Evolutionary conservation across 345 rosid species (phyloP).

Genomic region (Eucalyptus tenuipes): DNA sequence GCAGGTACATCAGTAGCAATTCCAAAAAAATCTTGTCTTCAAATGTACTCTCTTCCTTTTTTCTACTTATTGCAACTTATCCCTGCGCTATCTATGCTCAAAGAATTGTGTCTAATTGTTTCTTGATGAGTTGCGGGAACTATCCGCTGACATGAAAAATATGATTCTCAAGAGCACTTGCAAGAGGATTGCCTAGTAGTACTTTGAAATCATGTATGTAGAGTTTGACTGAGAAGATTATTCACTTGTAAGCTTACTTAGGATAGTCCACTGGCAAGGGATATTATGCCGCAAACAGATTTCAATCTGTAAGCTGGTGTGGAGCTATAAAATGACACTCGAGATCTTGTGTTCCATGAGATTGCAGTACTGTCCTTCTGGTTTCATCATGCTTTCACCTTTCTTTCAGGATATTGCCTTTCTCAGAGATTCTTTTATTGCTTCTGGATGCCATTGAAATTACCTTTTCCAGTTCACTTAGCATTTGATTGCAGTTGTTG

Average conservation of each 20-base stretch:
- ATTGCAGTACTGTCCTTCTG: neutral
- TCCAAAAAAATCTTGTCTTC: neutral
- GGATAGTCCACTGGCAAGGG: neutral
- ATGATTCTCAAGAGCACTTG: neutral
- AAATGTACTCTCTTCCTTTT: neutral
- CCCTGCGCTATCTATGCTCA: neutral
- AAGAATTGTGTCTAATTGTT: neutral
- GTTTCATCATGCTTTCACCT: neutral
- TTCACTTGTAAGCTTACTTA: neutral
- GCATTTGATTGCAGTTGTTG: neutral
- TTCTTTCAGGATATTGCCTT: neutral
- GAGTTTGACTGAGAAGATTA: neutral
- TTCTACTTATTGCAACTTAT: neutral
- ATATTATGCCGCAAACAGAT: neutral
- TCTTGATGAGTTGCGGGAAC: neutral
- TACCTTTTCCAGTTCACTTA: neutral
- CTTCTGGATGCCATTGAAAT: neutral
- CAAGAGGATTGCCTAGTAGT: neutral
- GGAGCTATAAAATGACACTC: neutral
- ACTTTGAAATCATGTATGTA: neutral
- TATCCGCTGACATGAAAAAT: neutral
- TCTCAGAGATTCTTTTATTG: neutral
- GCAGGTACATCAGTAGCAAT: constrained; percentile 40
- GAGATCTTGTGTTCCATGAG: neutral
- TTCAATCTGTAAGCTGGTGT: neutral